Evolutionary conservation across 73 alveolate species (phyloP).

Genomic region (Paramecium tetraurelia): DNA sequence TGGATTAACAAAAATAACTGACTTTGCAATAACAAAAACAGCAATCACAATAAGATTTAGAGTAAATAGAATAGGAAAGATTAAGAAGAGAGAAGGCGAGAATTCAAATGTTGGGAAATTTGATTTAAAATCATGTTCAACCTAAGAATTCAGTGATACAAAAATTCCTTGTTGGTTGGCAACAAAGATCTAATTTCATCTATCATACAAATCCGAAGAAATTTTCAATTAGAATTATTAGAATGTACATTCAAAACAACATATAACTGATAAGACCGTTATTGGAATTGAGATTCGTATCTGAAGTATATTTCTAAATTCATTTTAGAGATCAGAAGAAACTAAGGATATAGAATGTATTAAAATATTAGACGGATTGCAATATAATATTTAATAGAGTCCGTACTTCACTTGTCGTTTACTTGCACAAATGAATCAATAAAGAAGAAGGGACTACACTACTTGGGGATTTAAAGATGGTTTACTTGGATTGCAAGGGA

Average conservation of each 20-base stretch:
- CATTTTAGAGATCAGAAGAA: not conserved
- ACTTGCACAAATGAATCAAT: not conserved
- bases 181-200: not conserved
- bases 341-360: not conserved
- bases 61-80: not conserved
- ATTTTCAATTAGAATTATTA: not conserved
- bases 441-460: not conserved
- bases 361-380: not conserved
- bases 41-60: not conserved
- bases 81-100: not conserved
- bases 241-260: not conserved
- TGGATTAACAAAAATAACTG: not conserved
- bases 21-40: not conserved
- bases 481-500: not conserved
- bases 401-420: not conserved
- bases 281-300: not conserved
- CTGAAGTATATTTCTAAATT: not conserved
- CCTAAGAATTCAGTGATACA: not conserved
- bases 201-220: not conserved
- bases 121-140: not conserved
- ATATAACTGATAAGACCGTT: not conserved
- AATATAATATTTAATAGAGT: not conserved
- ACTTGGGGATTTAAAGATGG: conserved; percentile 8
- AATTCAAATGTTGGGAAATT: not conserved
- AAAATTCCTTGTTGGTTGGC: not conserved